These are phyloP conservation scores for Acidiella bohemica DNA, from an alignment of 495 filamentous ascomycete genomes.

Conservation along the genomic window DNA sequence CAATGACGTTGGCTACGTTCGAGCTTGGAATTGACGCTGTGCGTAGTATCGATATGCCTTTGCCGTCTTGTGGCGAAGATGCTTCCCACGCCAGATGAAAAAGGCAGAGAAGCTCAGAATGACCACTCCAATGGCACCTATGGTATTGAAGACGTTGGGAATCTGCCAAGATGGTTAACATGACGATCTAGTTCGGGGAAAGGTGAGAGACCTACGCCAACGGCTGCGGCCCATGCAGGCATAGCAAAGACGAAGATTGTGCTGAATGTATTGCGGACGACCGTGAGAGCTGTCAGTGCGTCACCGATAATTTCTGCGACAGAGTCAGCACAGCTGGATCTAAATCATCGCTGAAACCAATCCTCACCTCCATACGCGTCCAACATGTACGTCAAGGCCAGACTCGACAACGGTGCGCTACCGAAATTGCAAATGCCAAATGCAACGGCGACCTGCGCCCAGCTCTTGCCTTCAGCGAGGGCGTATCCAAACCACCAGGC, in stretches of 20 bases:
- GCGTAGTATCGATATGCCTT: slow-evolving; percentile 14
- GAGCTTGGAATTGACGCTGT: slow-evolving; percentile 12
- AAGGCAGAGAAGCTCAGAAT: slow-evolving; percentile 4
- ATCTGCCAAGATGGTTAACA: too few relatives aligned
- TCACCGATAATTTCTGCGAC: slow-evolving; percentile 15
- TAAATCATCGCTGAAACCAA: too few relatives aligned
- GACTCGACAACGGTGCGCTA: slow-evolving; percentile 5
- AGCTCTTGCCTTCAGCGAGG: slow-evolving; percentile 3
- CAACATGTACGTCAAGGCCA: slow-evolving; percentile 13
- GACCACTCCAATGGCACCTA: slow-evolving; percentile 7
- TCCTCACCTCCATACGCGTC: slow-evolving; percentile 11
- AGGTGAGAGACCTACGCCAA: too few relatives aligned
- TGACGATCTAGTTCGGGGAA: too few relatives aligned
- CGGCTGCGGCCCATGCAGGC: slow-evolving; percentile 8
- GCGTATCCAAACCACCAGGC: slow-evolving; percentile 14
- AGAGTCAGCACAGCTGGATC: not conserved
- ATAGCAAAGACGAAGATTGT: slow-evolving; percentile 19
- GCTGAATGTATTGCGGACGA: slow-evolving; percentile 7
- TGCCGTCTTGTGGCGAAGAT: slow-evolving; percentile 8
- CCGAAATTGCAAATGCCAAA: slow-evolving; percentile 10
- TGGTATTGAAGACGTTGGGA: slow-evolving; percentile 17
- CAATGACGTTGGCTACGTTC: too few relatives aligned
- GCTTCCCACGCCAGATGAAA: slow-evolving; percentile 15
- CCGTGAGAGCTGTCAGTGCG: slow-evolving; percentile 9
- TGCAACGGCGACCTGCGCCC: slow-evolving; percentile 9